Evolutionary conservation across 1,284 basidiomycete species (phyloP).

Genomic region (Anthracocystis setariae): DNA sequence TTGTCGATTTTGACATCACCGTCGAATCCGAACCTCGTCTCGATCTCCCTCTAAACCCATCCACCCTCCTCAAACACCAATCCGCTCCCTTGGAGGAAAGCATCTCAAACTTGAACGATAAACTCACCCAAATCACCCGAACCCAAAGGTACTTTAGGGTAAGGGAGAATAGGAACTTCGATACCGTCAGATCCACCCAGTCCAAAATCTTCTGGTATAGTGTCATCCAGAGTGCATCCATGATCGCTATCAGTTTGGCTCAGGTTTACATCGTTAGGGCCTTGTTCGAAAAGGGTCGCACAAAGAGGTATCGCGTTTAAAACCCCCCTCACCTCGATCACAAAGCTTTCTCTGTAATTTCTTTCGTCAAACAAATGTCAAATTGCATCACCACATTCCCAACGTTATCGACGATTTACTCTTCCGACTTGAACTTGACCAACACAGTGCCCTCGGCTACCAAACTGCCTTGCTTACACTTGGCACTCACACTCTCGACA

Average conservation of each 20-base stretch:
- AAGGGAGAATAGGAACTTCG: conserved; percentile 64
- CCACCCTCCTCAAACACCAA: conserved; percentile 58
- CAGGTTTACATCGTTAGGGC: conserved; percentile 63
- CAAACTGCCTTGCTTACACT: conserved; percentile 80
- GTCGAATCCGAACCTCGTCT: conserved; percentile 65
- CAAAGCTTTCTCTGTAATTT: background rate
- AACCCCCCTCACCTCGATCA: no score
- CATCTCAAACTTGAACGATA: conserved; percentile 50
- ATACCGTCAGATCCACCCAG: conserved; percentile 60
- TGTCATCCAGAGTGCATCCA: conserved; percentile 56
- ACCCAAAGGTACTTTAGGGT: conserved; percentile 66
- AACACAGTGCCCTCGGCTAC: conserved; percentile 85
- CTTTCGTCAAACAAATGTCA: background rate
- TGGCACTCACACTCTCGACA: conserved; percentile 73
- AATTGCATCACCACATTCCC: no score
- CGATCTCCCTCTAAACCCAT: conserved; percentile 57
- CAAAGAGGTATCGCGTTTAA: conserved; percentile 63
- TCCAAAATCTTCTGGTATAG: conserved; percentile 63
- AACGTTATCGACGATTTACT: background rate
- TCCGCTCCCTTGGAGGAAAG: conserved; percentile 63
- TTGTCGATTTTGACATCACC: conserved; percentile 67
- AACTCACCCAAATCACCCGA: conserved; percentile 53
- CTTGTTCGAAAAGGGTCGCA: conserved; percentile 61
- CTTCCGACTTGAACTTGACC: conserved; percentile 71
- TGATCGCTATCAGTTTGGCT: conserved; percentile 59